Conservation (phyloP, 2,329 filamentous ascomycete species). For the Nemania serpens region DNA sequence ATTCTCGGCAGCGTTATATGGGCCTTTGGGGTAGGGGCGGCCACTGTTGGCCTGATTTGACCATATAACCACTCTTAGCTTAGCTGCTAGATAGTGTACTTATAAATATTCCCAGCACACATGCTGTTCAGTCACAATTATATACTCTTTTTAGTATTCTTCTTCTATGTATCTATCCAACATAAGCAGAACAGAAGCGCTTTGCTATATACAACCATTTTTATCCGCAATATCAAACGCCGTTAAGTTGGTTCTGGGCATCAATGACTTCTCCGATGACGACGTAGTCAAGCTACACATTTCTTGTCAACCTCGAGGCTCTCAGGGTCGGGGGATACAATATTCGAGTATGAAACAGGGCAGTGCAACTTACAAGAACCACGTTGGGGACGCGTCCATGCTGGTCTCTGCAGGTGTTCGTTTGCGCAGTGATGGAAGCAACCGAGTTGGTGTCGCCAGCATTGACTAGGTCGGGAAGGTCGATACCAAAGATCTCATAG, state of each 20-base stretch:
- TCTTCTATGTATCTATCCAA: no score
- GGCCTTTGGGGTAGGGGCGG: no score
- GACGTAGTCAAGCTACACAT: conserved; percentile 50
- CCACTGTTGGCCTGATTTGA: no score
- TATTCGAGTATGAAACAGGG: not conserved
- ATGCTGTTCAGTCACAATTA: no score
- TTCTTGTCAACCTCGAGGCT: conserved; percentile 22
- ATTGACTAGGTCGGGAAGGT: conserved; percentile 41
- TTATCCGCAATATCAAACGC: conserved; percentile 31
- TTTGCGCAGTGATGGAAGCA: conserved; percentile 50
- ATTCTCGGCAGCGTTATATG: no score
- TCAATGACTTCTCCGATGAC: conserved; percentile 47
- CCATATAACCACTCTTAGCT: no score
- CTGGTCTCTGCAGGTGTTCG: conserved; percentile 39
- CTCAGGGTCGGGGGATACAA: not conserved
- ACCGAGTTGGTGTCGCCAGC: conserved; percentile 53
- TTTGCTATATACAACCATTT: no score
- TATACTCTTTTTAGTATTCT: no score
- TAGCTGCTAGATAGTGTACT: no score
- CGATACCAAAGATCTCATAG: conserved; percentile 42
- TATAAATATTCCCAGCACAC: no score
- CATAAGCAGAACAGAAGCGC: no score
- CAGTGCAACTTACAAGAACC: conserved; percentile 43
- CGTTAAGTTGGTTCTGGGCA: conserved; percentile 47
- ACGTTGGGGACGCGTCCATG: conserved; percentile 45